Evolutionary conservation across 2,329 filamentous ascomycete species (phyloP), one percentile per base, ranked within the genome.

Genomic region (Lasiodiplodia sp.): DNA sequence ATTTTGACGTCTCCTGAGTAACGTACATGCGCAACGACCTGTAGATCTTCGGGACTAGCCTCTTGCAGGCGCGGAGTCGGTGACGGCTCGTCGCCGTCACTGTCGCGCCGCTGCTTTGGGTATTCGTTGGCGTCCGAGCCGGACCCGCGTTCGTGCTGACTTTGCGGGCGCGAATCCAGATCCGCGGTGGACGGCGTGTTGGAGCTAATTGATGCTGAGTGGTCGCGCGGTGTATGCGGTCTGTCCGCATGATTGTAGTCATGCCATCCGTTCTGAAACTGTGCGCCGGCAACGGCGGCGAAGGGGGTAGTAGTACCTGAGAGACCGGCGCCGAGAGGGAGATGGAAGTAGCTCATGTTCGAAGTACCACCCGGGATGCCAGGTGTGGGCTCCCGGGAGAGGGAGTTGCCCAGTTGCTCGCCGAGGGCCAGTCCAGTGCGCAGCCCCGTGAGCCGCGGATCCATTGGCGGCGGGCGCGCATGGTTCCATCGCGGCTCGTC

Each of bases 1-100:
- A 99, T 87, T 72, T 90, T 90, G 69, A 99, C 87, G 76, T 97
- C 92, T 38, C 96, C 96, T 2, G 91, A 88, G 80, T 99, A 99
- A 68, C 90, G 90, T 70, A 97, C 94, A 72, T 94, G 91, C 75
- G 96, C 95, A 6, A 98, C 92, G 60, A 97, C 92, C 79, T 99
- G 96, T 66, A 97, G 86, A 76, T 99, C 96, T 72, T 97, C 93
- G 2, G 92, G 87, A 31, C 90, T 88, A 4, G 89, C 91, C 77
- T 97, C 93, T 28, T 89, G 87, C 76, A 90, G 87, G 67, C 84
- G 83, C 57, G 86, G 83, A 37, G 82, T 83, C 25, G 84, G 82
- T 64, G 80, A 78, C 38, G 75, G 72, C 68, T 78, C 78, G 6
- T 75, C 74, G 25, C 31, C 28, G 56, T 62, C 47, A 37, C 57